A percentile compares a stretch with the other conserved stretches of the same genome.
Conservation (phyloP, 2,329 filamentous ascomycete species). For the Aureobasidium musti region DNA sequence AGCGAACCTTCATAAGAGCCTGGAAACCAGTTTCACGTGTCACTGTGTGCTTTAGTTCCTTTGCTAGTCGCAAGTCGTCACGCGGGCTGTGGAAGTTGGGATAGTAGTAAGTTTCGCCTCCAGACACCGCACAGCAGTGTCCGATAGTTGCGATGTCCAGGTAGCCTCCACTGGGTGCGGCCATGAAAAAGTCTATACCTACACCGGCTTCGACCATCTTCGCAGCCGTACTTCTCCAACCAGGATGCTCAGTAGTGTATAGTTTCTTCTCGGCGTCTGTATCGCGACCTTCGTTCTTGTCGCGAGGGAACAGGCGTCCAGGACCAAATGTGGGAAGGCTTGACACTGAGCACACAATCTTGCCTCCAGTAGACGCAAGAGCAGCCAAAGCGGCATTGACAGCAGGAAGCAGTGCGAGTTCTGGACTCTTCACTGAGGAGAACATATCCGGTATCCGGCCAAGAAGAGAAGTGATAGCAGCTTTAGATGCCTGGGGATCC, state of each 20-base stretch:
- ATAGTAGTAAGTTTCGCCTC: slow-evolving; percentile 94
- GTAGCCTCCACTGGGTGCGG: slow-evolving; percentile 85
- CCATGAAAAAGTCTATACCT: slow-evolving; percentile 92
- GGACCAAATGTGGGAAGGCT: slow-evolving; percentile 92
- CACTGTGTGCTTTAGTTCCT: slow-evolving; percentile 83
- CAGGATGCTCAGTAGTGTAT: slow-evolving; percentile 84
- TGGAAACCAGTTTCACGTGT: slow-evolving; percentile 92
- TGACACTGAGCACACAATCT: slow-evolving; percentile 83
- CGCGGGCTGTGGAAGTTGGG: slow-evolving; percentile 90
- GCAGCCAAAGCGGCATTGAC: slow-evolving; percentile 83
- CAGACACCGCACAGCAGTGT: slow-evolving; percentile 69
- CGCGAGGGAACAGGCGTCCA: slow-evolving; percentile 78
- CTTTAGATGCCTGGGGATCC: slow-evolving; percentile 85
- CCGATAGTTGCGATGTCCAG: slow-evolving; percentile 88
- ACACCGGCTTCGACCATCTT: slow-evolving; percentile 86
- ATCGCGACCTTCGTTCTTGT: slow-evolving; percentile 86
- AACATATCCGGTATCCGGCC: slow-evolving; percentile 83
- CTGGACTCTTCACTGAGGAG: slow-evolving; percentile 81
- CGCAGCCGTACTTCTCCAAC: slow-evolving; percentile 80
- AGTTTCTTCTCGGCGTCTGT: slow-evolving; percentile 92
- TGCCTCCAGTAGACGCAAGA: slow-evolving; percentile 83
- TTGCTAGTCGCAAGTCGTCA: slow-evolving; percentile 78
- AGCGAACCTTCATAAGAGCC: slow-evolving; percentile 96
- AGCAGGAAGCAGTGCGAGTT: slow-evolving; percentile 82
- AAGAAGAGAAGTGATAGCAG: slow-evolving; percentile 85